A percentile compares a stretch with the other conserved stretches of the same genome.
Evolutionary conservation across 768 basidiomycete genomes (phyloP).

Genomic region (Macrocybe gigantea): DNA sequence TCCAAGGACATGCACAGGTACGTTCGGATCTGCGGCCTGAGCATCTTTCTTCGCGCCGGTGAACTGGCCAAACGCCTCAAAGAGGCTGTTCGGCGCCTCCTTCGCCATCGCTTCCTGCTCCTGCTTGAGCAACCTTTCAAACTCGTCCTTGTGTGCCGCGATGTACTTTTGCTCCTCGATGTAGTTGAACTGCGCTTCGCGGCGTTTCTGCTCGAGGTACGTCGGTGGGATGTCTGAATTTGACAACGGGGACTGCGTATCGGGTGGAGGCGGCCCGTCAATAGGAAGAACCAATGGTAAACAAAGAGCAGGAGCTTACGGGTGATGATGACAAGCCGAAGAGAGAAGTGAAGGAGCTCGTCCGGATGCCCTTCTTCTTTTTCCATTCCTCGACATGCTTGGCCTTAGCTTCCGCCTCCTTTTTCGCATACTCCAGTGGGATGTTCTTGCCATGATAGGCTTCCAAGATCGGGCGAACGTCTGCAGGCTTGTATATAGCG

Average conservation of each 20-base stretch:
- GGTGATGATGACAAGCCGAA: constrained; percentile 30
- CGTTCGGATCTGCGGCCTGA: neutral
- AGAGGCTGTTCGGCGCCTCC: constrained; percentile 40
- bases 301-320: constrained; percentile 3
- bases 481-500: constrained; percentile 82
- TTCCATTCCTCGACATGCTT: constrained; percentile 82
- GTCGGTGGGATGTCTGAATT: constrained; percentile 35
- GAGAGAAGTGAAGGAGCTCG: constrained; percentile 29
- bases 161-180: constrained; percentile 46
- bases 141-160: constrained; percentile 35
- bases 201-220: constrained; percentile 48
- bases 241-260: constrained; percentile 12
- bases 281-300: neutral
- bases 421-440: constrained; percentile 81
- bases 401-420: constrained; percentile 78
- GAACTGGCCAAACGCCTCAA: constrained; percentile 36
- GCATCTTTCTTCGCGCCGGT: constrained; percentile 7
- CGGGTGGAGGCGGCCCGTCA: neutral
- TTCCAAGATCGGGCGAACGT: constrained; percentile 83
- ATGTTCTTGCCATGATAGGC: constrained; percentile 88
- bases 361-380: constrained; percentile 29
- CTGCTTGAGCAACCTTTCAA: constrained; percentile 33
- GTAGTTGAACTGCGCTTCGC: constrained; percentile 46
- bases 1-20: too few relatives aligned
- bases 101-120: constrained; percentile 36